Evolutionary conservation across 495 filamentous ascomycete genomes (phyloP), one percentile per base, ranked within the genome.

Genomic region (Penicillium cinerascens): DNA sequence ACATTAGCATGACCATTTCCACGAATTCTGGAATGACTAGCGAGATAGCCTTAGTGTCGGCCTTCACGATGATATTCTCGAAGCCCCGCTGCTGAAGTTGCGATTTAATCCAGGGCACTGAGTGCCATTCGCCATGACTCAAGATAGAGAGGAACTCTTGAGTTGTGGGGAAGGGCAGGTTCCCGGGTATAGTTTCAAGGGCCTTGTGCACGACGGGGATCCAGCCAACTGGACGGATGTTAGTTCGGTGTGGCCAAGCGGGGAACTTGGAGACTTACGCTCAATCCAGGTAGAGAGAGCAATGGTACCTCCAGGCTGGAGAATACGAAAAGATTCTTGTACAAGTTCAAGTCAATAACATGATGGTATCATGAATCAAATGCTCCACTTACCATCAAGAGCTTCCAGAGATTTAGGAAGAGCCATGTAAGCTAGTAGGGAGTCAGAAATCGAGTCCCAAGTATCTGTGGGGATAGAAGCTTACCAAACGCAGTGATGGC

Each of bases 401-500:
- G 70, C 68, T 37, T 47, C 60, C 20, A 54, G 38, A 1, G 58
- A 44, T 29, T 63, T 41, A 2, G 60, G 64, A 33, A 69, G 45
- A 44, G 58, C 56, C 56, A 63, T 64, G 18, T 57, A 64, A 17
- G 56, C 71, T 72, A 42, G 22, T 37, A 2, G 52, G n/a, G 11
- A 6, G 40, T 17, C 21, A 20, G 22, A 33, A 7, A 20, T 15
- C n/a, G 4, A 4, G n/a, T n/a, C n/a, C 27, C 13, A 27, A 21
- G 25, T 27, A 29, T 22, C 15, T 18, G 9, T n/a, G 33, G 27
- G 7, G 6, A 2, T 20, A 8, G 20, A 39, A n/a, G 2, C 59
- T 44, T 40, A 68, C 69, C 72, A 50, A 76, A 76, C n/a, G 58
- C 59, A 42, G 65, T 59, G 22, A 72, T 64, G 6, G 69, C 54